Percentiles rank a stretch among this genome's conserved stretches.
These are phyloP conservation scores for Podaxis carcinomalis DNA, from an alignment of 768 basidiomycete genomes.

Conservation along the genomic window DNA sequence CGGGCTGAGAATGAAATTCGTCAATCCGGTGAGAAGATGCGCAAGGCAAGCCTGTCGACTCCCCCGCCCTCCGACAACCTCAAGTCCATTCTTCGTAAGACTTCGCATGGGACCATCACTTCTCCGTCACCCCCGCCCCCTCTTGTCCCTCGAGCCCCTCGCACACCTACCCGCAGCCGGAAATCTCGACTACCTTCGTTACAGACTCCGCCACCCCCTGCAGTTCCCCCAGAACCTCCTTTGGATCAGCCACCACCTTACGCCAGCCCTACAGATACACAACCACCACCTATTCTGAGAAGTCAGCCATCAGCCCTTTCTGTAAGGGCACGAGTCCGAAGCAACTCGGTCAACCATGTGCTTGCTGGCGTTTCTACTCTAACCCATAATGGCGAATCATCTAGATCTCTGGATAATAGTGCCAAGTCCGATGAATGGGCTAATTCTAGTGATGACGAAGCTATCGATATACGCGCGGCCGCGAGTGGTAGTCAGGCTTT, in stretches of 20 bases:
- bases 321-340: constrained; percentile 41
- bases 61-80: constrained; percentile 34
- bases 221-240: constrained; percentile 28
- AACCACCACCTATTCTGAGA: constrained; percentile 31
- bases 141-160: constrained; percentile 36
- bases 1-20: constrained; percentile 31
- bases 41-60: constrained; percentile 47
- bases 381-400: constrained; percentile 27
- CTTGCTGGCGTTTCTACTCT: constrained; percentile 43
- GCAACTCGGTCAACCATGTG: constrained; percentile 57
- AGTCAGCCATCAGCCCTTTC: constrained; percentile 38
- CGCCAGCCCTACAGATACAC: constrained; percentile 26
- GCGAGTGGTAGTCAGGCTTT: constrained; percentile 77
- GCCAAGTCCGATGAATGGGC: constrained; percentile 50
- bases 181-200: constrained; percentile 29
- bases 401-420: constrained; percentile 13
- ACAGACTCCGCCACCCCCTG: constrained; percentile 20
- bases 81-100: constrained; percentile 32
- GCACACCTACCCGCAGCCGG: constrained; percentile 35
- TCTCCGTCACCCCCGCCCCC: constrained; percentile 28
- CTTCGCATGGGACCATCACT: constrained; percentile 31
- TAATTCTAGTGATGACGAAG: constrained; percentile 83
- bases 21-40: constrained; percentile 41
- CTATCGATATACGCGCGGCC: constrained; percentile 77
- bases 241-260: constrained; percentile 68